phyloP scores from a whole-genome alignment of 768 basidiomycete species.

The Leucocoprinus birnbaumii region DNA sequence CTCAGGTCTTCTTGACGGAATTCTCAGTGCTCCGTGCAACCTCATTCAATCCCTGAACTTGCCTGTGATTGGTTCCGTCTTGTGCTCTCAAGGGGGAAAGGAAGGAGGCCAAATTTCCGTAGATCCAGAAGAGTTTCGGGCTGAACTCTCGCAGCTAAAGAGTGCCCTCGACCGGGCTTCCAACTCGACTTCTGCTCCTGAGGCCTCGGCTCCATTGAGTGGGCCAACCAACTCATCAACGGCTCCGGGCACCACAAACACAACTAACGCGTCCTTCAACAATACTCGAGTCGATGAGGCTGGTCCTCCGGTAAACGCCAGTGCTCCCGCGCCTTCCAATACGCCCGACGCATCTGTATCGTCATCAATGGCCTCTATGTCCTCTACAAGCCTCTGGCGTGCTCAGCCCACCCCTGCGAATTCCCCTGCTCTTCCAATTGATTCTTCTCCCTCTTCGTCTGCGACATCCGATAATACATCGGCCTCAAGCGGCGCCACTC shows the following conservation, averaged over 20 bases:
- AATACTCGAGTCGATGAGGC: background rate
- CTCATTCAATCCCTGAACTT: background rate
- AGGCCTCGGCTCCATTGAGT: background rate
- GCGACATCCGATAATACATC: background rate
- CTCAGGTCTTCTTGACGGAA: background rate
- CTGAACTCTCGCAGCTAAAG: background rate
- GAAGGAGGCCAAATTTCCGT: background rate
- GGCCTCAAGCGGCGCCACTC: background rate
- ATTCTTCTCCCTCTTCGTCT: background rate
- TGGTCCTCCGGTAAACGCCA: background rate
- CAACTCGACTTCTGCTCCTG: background rate
- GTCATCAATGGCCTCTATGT: conserved; percentile 1
- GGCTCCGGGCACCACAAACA: background rate
- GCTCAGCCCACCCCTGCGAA: conserved; percentile 5
- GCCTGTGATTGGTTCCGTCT: background rate
- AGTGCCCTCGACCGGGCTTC: background rate
- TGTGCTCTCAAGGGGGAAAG: background rate
- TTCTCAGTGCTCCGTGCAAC: background rate
- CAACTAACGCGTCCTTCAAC: background rate
- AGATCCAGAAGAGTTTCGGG: background rate
- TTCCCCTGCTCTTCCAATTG: conserved; percentile 4
- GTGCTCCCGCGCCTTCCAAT: conserved; percentile 8
- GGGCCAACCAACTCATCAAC: background rate
- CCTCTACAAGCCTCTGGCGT: background rate
- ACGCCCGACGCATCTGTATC: conserved; percentile 6